Evolutionary conservation across 2,329 filamentous ascomycete genomes (phyloP).

Genomic region (Plenodomus tracheiphilus): DNA sequence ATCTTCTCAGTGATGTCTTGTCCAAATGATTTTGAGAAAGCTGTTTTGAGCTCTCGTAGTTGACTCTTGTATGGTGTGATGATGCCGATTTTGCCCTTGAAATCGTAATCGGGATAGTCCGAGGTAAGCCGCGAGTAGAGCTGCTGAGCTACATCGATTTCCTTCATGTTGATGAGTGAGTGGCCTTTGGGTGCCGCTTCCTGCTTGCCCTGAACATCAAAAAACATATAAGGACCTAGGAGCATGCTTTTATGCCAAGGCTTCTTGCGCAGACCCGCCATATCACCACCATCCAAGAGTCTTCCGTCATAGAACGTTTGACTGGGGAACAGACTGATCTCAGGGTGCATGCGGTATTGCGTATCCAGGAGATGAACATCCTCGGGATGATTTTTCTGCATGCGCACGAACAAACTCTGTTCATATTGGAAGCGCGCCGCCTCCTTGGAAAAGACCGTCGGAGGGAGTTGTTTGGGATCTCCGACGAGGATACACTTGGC

Average conservation of each 20-base stretch:
- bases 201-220: conserved; percentile 90
- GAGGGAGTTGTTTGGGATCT: conserved; percentile 95
- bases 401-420: conserved; percentile 96
- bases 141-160: conserved; percentile 82
- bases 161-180: conserved; percentile 86
- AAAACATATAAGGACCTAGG: conserved; percentile 93
- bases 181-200: conserved; percentile 79
- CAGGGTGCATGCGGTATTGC: conserved; percentile 99
- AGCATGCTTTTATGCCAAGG: conserved; percentile 85
- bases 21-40: conserved; percentile 75
- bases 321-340: conserved; percentile 91
- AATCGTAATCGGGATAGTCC: conserved; percentile 70
- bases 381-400: conserved; percentile 88
- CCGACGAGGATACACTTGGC: conserved; percentile 96
- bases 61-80: conserved; percentile 99
- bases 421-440: conserved; percentile 93
- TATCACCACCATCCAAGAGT: conserved; percentile 81
- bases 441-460: conserved; percentile 92
- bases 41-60: conserved; percentile 73
- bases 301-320: conserved; percentile 88
- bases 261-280: conserved; percentile 73
- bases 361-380: conserved; percentile 94
- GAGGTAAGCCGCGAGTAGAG: conserved; percentile 78
- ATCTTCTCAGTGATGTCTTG: conserved; percentile 74
- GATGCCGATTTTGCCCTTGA: conserved; percentile 86